These are phyloP conservation scores for Ballota nigra DNA, from an alignment of 257 asterid species.

Conservation along the genomic window DNA sequence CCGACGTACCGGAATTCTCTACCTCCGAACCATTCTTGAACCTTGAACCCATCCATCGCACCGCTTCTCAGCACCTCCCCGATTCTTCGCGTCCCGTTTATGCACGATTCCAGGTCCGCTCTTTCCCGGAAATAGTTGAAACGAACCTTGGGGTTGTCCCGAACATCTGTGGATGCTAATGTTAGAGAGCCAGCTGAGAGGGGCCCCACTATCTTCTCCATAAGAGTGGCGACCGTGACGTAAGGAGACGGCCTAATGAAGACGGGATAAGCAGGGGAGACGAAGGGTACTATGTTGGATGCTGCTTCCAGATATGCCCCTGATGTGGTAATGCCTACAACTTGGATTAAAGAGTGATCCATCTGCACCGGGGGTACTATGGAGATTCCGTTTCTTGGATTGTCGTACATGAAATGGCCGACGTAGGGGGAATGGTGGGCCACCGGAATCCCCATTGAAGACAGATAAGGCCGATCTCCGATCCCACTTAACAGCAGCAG, in stretches of 20 bases:
- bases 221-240: slow-evolving; percentile 80
- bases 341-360: slow-evolving; percentile 83
- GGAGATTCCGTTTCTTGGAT: slow-evolving; percentile 93
- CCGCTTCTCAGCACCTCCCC: slow-evolving; percentile 48
- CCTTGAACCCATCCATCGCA: slow-evolving; percentile 69
- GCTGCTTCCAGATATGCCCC: slow-evolving; percentile 89
- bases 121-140: slow-evolving; percentile 75
- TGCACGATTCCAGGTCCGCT: slow-evolving; percentile 55
- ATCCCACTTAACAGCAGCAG: slow-evolving; percentile 79
- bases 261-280: slow-evolving; percentile 51
- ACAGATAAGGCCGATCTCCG: slow-evolving; percentile 77
- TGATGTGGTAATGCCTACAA: slow-evolving; percentile 69
- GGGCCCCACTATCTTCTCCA: slow-evolving; percentile 84
- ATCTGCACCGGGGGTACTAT: slow-evolving; percentile 67
- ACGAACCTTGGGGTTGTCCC: slow-evolving; percentile 59
- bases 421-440: slow-evolving; percentile 65
- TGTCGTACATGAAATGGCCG: slow-evolving; percentile 76
- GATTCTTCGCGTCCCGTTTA: slow-evolving; percentile 52
- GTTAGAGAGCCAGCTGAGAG: slow-evolving; percentile 70
- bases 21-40: slow-evolving; percentile 51
- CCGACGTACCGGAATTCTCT: slow-evolving; percentile 73
- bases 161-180: slow-evolving; percentile 70
- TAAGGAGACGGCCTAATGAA: slow-evolving; percentile 46
- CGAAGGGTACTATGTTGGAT: slow-evolving; percentile 72
- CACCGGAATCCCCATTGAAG: slow-evolving; percentile 88